Percentiles rank a stretch among this genome's conserved stretches.
phyloP scores from a whole-genome alignment of 2,329 filamentous ascomycete species.

The Phialophora macrospora region DNA sequence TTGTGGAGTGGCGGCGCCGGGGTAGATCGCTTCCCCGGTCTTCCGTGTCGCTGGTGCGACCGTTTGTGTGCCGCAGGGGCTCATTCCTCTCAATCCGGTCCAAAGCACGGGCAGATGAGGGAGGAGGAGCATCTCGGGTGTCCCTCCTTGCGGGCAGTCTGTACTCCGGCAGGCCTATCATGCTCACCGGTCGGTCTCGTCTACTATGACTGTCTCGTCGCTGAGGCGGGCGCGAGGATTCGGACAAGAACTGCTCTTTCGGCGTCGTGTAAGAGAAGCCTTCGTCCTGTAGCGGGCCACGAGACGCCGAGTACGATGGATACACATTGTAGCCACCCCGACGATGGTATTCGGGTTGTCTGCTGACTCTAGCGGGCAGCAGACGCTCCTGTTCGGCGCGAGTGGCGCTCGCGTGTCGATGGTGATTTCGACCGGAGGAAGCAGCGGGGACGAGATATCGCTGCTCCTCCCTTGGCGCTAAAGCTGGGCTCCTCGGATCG shows the following conservation, averaged over 20 bases:
- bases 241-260: constrained; percentile 53
- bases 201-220: constrained; percentile 43
- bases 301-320: constrained; percentile 17
- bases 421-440: constrained; percentile 30
- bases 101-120: constrained; percentile 35
- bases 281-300: constrained; percentile 32
- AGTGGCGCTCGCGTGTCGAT: constrained; percentile 37
- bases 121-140: constrained; percentile 28
- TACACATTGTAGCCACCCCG: constrained; percentile 35
- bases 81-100: constrained; percentile 36
- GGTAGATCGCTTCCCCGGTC: constrained; percentile 31
- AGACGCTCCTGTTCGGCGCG: constrained; percentile 35
- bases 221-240: constrained; percentile 41
- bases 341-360: constrained; percentile 35
- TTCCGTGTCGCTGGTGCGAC: constrained; percentile 32
- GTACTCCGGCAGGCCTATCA: constrained; percentile 34
- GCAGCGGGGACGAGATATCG: constrained; percentile 35
- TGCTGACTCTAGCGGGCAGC: constrained; percentile 16
- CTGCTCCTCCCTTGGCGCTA: constrained; percentile 27
- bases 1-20: constrained; percentile 29
- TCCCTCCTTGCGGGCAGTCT: constrained; percentile 34
- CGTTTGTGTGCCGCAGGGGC: constrained; percentile 12
- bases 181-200: constrained; percentile 38
- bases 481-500: constrained; percentile 30
- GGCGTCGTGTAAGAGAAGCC: constrained; percentile 55